Evolutionary conservation across 1,139 yeast species (phyloP), one percentile per base, ranked within the genome.

Genomic region (Candida sp.): DNA sequence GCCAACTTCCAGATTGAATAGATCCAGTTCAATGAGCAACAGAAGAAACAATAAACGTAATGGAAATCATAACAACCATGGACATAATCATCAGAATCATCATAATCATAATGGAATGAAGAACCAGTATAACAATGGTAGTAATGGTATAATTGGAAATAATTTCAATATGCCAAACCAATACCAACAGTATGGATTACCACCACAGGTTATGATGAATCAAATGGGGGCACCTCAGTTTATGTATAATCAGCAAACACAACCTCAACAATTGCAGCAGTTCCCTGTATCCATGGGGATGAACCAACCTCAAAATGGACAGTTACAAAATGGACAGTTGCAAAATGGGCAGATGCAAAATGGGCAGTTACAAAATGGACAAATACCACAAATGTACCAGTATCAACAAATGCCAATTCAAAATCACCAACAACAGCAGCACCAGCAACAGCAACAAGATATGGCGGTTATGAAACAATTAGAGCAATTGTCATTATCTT

Each of bases 401-500:
- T 43, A 36, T 38, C 50, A 45, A 25, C 45, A 39, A 6, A 42
- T 41, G 22, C 49, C 43, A 19, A 47, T 44, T 30, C 54, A 47
- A 36, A 55, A 49, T 21, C 29, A 25, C 2, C 51, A 45, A 21
- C 53, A 48, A 29, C 52, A 44, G 36, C 53, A 49, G 35, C 29
- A 25, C 3, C 51, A 45, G 22, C 53, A 48, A 29, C 53, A 49
- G 35, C 63, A 58, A 22, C 70, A 66, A 43, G 74, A 68, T 42
- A 48, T 59, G 40, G 64, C 61, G 5, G 73, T 72, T 7, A 70
- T 74, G 77, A 73, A 70, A 52, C 79, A 74, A 50, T 70, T 75
- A 54, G 79, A 75, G 51, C 77, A 73, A 50, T 59, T 75, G 40
- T 72, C 78, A 2, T 57, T 75, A 46, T 72, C 75, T 45, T 73